Evolutionary conservation across 768 basidiomycete species (phyloP).

Genomic region (Kwoniella heveanensis): DNA sequence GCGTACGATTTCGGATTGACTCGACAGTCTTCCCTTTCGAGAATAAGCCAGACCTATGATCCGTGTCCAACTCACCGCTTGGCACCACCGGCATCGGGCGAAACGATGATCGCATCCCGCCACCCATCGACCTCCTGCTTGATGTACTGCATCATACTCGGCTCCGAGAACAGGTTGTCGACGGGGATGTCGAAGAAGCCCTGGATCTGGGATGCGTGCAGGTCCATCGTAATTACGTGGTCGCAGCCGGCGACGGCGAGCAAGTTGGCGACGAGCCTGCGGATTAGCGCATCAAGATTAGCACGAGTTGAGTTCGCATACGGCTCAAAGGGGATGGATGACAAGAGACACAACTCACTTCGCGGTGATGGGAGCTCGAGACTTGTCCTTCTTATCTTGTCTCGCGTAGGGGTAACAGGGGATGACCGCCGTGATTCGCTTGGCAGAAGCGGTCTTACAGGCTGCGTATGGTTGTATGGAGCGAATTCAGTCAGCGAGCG

Average conservation of each 20-base stretch:
- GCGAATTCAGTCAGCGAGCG: too few relatives aligned
- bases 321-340: not conserved
- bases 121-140: slow-evolving; percentile 80
- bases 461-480: slow-evolving; percentile 54
- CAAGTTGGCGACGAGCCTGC: slow-evolving; percentile 88
- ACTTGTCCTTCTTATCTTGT: slow-evolving; percentile 99
- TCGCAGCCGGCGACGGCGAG: slow-evolving; percentile 81
- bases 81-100: slow-evolving; percentile 96
- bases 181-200: slow-evolving; percentile 99
- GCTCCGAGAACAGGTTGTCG: slow-evolving; percentile 98
- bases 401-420: slow-evolving; percentile 95
- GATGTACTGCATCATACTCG: slow-evolving; percentile 91
- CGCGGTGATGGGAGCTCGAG: slow-evolving; percentile 93
- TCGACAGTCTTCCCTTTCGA: too few relatives aligned
- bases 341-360: slow-evolving; percentile 59
- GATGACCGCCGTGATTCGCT: slow-evolving; percentile 96
- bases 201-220: slow-evolving; percentile 98
- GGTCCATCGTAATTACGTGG: slow-evolving; percentile 99
- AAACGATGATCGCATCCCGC: slow-evolving; percentile 87
- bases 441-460: slow-evolving; percentile 98
- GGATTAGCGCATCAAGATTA: not conserved
- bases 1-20: too few relatives aligned
- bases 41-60: not conserved
- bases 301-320: not conserved
- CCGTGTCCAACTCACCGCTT: slow-evolving; percentile 68